phyloP scores from a whole-genome alignment of 2,329 filamentous ascomycete genomes.

The Fusarium verrucosum region DNA sequence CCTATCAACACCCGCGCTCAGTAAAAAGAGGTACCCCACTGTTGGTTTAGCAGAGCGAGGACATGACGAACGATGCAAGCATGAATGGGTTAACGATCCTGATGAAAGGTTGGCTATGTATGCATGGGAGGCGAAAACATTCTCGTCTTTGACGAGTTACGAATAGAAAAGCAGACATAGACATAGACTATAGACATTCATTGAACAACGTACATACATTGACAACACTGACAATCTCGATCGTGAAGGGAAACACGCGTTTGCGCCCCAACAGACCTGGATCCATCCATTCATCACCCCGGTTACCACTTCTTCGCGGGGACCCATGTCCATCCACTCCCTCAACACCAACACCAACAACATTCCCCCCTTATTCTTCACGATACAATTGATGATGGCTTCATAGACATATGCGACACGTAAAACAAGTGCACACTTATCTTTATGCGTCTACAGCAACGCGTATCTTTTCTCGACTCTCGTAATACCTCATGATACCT shows the following conservation, averaged over 20 bases:
- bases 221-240: background rate
- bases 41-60: slow-evolving; percentile 10
- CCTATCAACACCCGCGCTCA: slow-evolving; percentile 28
- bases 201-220: background rate
- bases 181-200: slow-evolving; percentile 28
- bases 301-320: background rate
- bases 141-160: slow-evolving; percentile 12
- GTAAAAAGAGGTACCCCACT: slow-evolving; percentile 2
- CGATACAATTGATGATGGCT: too few relatives aligned
- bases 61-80: slow-evolving; percentile 17
- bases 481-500: too few relatives aligned
- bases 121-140: slow-evolving; percentile 1
- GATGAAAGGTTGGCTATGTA: too few relatives aligned
- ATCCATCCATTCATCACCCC: background rate
- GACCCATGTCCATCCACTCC: too few relatives aligned
- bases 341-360: too few relatives aligned
- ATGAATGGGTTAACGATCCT: slow-evolving; percentile 13
- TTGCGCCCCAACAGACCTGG: background rate
- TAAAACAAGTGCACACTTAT: too few relatives aligned
- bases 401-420: too few relatives aligned
- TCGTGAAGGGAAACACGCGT: background rate
- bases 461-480: too few relatives aligned
- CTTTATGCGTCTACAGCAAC: too few relatives aligned
- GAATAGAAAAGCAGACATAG: slow-evolving; percentile 8
- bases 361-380: too few relatives aligned